A percentile compares a stretch with the other conserved stretches of the same genome.
Conservation (phyloP, 2,329 filamentous ascomycete species). For the Ascochyta viciae-villosae region DNA sequence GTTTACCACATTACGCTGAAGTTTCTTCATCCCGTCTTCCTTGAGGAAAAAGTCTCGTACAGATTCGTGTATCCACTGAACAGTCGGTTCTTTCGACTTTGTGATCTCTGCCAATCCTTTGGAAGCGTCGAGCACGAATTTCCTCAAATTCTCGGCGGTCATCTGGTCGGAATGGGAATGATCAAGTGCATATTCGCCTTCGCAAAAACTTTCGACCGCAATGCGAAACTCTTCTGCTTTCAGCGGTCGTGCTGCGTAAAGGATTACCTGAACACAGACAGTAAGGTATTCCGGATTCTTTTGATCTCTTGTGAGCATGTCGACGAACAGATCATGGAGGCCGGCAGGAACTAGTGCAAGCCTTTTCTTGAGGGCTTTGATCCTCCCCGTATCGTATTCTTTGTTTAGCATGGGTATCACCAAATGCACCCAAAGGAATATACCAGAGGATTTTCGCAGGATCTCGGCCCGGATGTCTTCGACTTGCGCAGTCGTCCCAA, state of each 20-base stretch:
- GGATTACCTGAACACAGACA: constrained; percentile 30
- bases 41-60: constrained; percentile 47
- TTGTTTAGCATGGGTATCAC: constrained; percentile 54
- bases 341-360: constrained; percentile 40
- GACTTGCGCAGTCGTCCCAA: constrained; percentile 25
- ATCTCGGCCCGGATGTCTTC: constrained; percentile 41
- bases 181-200: constrained; percentile 12
- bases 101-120: constrained; percentile 34
- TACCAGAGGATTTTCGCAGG: constrained; percentile 48
- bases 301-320: constrained; percentile 53
- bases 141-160: constrained; percentile 14
- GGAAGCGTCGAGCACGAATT: constrained; percentile 31
- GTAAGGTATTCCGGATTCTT: constrained; percentile 15
- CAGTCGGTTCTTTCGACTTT: constrained; percentile 21
- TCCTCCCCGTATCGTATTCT: constrained; percentile 43
- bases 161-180: constrained; percentile 25
- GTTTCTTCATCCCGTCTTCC: too few species aligned
- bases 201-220: constrained; percentile 1
- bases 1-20: too few species aligned
- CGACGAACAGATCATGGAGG: constrained; percentile 58
- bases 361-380: constrained; percentile 38
- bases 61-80: constrained; percentile 44
- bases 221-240: constrained; percentile 25
- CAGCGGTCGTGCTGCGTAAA: constrained; percentile 23
- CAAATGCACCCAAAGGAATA: constrained; percentile 53